Conservation (phyloP, 208 protist species). For the Crithidia brevicula region DNA sequence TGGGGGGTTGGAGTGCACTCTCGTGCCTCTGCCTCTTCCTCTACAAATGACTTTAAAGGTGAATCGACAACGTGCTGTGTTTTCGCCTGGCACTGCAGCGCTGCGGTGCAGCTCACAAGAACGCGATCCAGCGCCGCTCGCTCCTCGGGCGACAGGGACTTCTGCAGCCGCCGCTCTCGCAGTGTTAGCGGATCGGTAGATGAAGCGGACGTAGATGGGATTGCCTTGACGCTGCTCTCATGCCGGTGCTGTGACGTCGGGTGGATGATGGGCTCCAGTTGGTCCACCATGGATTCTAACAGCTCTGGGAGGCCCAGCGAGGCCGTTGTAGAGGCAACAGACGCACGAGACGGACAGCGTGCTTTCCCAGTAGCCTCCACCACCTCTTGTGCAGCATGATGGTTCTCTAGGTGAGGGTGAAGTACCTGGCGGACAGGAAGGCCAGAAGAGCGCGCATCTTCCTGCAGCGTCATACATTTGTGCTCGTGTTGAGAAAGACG, state of each 20-base stretch:
- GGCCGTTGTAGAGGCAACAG: not conserved
- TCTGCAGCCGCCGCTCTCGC: not conserved
- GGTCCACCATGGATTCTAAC: constrained; percentile 2
- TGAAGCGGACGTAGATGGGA: too few species aligned
- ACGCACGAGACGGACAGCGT: not conserved
- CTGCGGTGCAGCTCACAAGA: constrained; percentile 14
- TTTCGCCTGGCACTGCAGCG: constrained; percentile 3
- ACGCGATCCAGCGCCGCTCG: constrained; percentile 17
- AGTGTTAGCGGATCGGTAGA: not conserved
- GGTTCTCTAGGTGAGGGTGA: too few species aligned
- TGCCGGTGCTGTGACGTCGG: not conserved
- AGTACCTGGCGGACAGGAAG: too few species aligned
- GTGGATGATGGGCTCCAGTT: constrained; percentile 5
- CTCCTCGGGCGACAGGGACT: constrained; percentile 1
- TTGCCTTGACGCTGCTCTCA: not conserved
- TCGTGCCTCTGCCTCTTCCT: not conserved
- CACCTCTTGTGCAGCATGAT: too few species aligned
- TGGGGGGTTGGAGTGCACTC: not conserved
- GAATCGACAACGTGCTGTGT: not conserved
- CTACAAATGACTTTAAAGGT: not conserved
- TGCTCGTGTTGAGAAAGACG: not conserved
- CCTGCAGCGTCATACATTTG: not conserved
- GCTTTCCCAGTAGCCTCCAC: not conserved
- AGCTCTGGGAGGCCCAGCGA: constrained; percentile 12
- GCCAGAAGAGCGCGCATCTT: too few species aligned